Conservation (phyloP, 169 alveolate species). For the Babesia microti region DNA sequence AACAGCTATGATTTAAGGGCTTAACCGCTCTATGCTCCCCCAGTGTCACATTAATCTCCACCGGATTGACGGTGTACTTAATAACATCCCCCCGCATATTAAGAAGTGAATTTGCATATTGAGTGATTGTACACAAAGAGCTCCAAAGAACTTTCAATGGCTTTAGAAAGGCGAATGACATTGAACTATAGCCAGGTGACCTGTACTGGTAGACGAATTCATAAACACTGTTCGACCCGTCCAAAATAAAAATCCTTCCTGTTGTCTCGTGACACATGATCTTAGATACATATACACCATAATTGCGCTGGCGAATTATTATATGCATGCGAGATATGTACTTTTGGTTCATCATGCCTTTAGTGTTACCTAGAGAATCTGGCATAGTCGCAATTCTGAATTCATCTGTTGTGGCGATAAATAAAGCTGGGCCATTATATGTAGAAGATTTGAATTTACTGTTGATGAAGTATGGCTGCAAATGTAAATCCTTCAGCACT, state of each 20-base stretch:
- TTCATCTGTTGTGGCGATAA: conserved; percentile 31
- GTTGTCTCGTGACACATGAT: conserved; percentile 14
- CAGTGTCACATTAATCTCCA: no score
- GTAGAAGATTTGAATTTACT: conserved; percentile 1
- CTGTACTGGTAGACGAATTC: conserved; percentile 38
- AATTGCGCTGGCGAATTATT: conserved; percentile 12
- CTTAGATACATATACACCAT: conserved; percentile 8
- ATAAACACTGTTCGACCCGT: conserved; percentile 15
- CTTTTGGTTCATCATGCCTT: conserved; percentile 1
- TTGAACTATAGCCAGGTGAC: no score
- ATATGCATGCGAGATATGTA: conserved; percentile 3
- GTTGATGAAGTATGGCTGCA: conserved; percentile 13
- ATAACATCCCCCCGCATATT: no score
- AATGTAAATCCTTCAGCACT: conserved; percentile 26
- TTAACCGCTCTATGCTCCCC: conserved; percentile 1
- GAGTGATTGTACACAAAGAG: conserved; percentile 13
- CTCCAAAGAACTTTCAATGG: conserved; percentile 9
- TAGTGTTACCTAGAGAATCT: conserved; percentile 1
- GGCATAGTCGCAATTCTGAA: conserved; percentile 8
- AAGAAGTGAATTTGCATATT: no score
- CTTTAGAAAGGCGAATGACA: conserved; percentile 11
- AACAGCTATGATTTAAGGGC: conserved; percentile 10
- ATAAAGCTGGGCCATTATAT: conserved; percentile 27
- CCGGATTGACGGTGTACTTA: neutral
- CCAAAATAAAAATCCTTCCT: conserved; percentile 27